These are phyloP conservation scores for Astrothelium subdiscretum DNA, from an alignment of 495 filamentous ascomycete species.

Conservation along the genomic window DNA sequence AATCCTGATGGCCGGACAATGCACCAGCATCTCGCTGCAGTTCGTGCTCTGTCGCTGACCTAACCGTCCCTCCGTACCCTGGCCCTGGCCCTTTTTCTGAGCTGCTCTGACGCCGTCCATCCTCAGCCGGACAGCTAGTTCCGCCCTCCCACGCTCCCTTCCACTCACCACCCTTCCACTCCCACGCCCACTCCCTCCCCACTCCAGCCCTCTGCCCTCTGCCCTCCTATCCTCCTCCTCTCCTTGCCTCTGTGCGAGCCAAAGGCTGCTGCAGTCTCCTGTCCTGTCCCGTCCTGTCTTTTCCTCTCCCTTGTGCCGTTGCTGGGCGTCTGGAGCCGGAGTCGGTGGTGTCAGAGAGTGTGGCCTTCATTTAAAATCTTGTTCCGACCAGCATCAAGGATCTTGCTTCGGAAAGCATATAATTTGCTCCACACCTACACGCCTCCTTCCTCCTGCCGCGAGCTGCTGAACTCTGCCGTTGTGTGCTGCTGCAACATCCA, in stretches of 20 bases:
- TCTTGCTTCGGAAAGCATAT: conserved; percentile 3
- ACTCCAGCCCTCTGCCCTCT: not conserved
- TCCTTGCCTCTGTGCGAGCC: not conserved
- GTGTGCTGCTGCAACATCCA: not conserved
- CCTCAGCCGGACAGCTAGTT: not conserved
- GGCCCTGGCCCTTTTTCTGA: too few relatives aligned
- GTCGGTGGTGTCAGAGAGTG: not conserved
- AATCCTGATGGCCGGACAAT: too few relatives aligned
- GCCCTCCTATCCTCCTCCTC: not conserved
- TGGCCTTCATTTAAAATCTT: conserved; percentile 3
- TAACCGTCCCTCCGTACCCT: not conserved
- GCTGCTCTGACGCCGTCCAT: not conserved
- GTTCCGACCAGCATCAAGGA: conserved; percentile 3
- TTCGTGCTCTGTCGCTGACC: not conserved
- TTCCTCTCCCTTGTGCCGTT: not conserved
- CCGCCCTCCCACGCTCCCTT: not conserved
- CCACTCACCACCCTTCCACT: not conserved
- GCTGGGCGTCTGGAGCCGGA: not conserved
- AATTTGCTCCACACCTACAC: conserved; percentile 1
- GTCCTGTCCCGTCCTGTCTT: not conserved
- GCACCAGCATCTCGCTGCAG: not conserved
- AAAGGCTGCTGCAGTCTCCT: not conserved
- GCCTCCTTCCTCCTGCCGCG: not conserved
- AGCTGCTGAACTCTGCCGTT: not conserved
- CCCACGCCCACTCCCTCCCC: not conserved